Percentiles rank a stretch among this genome's conserved stretches.
Evolutionary conservation across 2,329 filamentous ascomycete species (phyloP).

Genomic region (Amauroascus verrucosus): DNA sequence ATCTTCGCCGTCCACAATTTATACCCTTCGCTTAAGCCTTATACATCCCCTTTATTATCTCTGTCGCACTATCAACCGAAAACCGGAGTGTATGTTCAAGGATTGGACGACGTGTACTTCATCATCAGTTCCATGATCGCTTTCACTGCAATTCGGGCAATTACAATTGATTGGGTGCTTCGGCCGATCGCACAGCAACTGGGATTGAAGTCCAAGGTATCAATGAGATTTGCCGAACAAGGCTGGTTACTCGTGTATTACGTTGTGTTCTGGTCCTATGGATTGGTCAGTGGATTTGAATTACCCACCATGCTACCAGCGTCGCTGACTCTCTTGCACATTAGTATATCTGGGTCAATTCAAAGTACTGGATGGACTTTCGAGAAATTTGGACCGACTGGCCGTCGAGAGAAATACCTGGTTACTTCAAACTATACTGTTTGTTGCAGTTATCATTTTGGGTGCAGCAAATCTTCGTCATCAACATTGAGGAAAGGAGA

Average conservation of each 20-base stretch:
- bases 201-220: slow-evolving; percentile 68
- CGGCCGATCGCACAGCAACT: slow-evolving; percentile 61
- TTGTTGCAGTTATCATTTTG: slow-evolving; percentile 85
- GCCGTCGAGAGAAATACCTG: slow-evolving; percentile 65
- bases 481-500: slow-evolving; percentile 85
- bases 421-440: slow-evolving; percentile 77
- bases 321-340: slow-evolving; percentile 2
- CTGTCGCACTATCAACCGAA: slow-evolving; percentile 69
- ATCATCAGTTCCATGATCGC: slow-evolving; percentile 69
- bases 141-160: slow-evolving; percentile 77
- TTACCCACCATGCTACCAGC: slow-evolving; percentile 3
- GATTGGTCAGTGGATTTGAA: slow-evolving; percentile 53
- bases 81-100: slow-evolving; percentile 61
- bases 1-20: slow-evolving; percentile 71
- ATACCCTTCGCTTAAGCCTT: slow-evolving; percentile 66
- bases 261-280: slow-evolving; percentile 66
- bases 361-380: slow-evolving; percentile 67
- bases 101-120: slow-evolving; percentile 68
- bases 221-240: slow-evolving; percentile 84
- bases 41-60: slow-evolving; percentile 79
- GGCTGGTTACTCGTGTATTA: slow-evolving; percentile 86
- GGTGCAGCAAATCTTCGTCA: slow-evolving; percentile 86
- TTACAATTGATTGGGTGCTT: slow-evolving; percentile 76
- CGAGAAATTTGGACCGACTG: slow-evolving; percentile 72
- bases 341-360: slow-evolving; percentile 70